phyloP scores from a whole-genome alignment of 352 stramenopile species.

The Phytophthora fragariaefolia region DNA sequence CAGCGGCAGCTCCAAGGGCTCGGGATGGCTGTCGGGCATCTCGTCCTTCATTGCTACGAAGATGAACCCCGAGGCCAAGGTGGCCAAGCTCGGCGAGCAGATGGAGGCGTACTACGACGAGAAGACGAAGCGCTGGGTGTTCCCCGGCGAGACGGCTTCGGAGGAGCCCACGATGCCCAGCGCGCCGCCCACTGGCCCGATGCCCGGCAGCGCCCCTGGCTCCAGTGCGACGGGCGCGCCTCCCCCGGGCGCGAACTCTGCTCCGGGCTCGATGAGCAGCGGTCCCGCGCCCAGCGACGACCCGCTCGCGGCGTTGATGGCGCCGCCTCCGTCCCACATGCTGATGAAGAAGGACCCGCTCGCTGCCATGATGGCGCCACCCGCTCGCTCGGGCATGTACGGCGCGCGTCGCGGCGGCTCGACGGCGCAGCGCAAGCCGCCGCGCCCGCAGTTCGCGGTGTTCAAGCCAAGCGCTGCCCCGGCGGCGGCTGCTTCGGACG shows the following conservation, averaged over 20 bases:
- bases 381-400: conserved; percentile 47
- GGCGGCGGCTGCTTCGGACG: conserved; percentile 18
- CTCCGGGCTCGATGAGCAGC: conserved; percentile 69
- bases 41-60: conserved; percentile 77
- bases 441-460: conserved; percentile 86
- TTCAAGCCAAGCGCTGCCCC: conserved; percentile 73
- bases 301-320: conserved; percentile 83
- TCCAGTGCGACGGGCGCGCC: conserved; percentile 42
- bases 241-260: conserved; percentile 59
- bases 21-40: conserved; percentile 65
- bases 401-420: conserved; percentile 37
- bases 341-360: conserved; percentile 89
- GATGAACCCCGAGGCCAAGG: conserved; percentile 87
- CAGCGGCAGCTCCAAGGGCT: conserved; percentile 66
- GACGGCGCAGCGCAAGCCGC: conserved; percentile 52
- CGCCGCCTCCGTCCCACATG: conserved; percentile 65
- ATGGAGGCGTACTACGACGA: conserved; percentile 88
- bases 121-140: conserved; percentile 88
- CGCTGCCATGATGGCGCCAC: conserved; percentile 87
- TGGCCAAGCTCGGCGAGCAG: conserved; percentile 76
- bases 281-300: conserved; percentile 50
- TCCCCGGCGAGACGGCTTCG: conserved; percentile 74
- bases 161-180: conserved; percentile 72
- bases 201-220: conserved; percentile 60
- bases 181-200: conserved; percentile 70